These are phyloP conservation scores for Hyphopichia burtonii DNA, from an alignment of 1,139 yeast genomes.

Conservation along the genomic window DNA sequence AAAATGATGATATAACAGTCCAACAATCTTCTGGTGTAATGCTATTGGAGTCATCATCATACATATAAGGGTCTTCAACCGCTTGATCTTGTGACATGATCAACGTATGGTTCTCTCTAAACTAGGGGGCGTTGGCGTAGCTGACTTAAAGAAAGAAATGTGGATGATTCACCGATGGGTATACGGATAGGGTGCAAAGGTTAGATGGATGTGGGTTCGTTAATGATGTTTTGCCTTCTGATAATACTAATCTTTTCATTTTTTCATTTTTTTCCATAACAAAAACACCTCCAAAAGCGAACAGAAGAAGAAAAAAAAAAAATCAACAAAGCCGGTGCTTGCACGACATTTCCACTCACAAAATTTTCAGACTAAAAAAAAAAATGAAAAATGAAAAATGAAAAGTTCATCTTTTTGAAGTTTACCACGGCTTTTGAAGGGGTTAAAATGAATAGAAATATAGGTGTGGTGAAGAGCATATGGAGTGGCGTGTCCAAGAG, in stretches of 20 bases:
- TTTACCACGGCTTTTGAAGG: too few species aligned
- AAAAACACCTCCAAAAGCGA: not conserved
- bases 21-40: conserved; percentile 98
- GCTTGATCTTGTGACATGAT: conserved; percentile 18
- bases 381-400: not conserved
- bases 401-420: not conserved
- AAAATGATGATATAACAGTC: conserved; percentile 95
- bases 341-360: not conserved
- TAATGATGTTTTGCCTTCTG: not conserved
- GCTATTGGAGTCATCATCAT: conserved; percentile 64
- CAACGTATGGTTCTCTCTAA: not conserved
- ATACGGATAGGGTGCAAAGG: not conserved
- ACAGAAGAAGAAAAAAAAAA: not conserved
- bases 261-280: not conserved
- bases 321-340: not conserved
- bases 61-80: conserved; percentile 60
- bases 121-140: not conserved
- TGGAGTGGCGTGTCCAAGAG: conserved; percentile 13
- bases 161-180: not conserved
- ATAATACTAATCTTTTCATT: not conserved
- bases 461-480: conserved; percentile 9
- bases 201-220: not conserved
- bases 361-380: not conserved
- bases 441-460: not conserved
- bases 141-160: not conserved